A percentile compares a stretch with the other conserved stretches of the same genome.
phyloP scores from a whole-genome alignment of 495 filamentous ascomycete genomes.

The Rostrohypoxylon terebratum region DNA sequence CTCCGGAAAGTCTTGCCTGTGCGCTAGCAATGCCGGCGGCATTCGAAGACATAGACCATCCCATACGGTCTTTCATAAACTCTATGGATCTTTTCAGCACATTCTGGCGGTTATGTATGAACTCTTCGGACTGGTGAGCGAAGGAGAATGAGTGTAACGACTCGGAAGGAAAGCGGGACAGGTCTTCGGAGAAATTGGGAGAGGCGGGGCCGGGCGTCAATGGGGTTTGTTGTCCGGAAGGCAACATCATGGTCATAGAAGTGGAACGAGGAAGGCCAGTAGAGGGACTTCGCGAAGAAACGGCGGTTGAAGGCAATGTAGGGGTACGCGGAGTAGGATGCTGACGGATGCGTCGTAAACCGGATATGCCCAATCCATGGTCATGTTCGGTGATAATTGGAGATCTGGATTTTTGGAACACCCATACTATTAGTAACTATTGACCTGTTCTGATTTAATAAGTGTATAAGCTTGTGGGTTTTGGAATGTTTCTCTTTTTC shows the following conservation, averaged over 20 bases:
- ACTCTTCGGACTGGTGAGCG: constrained; percentile 92
- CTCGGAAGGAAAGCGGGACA: constrained; percentile 91
- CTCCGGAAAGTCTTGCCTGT: constrained; percentile 83
- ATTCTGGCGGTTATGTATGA: constrained; percentile 90
- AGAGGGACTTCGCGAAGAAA: constrained; percentile 71
- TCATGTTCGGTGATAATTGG: constrained; percentile 69
- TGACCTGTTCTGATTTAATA: constrained; percentile 13
- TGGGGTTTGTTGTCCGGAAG: constrained; percentile 52
- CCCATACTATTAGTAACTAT: constrained; percentile 42
- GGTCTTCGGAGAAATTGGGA: constrained; percentile 85
- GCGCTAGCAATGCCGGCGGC: constrained; percentile 76
- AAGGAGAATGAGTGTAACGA: constrained; percentile 99
- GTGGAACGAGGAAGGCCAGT: constrained; percentile 69
- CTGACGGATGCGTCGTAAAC: constrained; percentile 92
- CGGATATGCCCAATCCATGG: constrained; percentile 72
- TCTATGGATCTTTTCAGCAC: constrained; percentile 94
- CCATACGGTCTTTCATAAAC: constrained; percentile 95
- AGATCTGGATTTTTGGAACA: constrained; percentile 53
- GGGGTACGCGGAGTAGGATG: constrained; percentile 71
- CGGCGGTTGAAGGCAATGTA: constrained; percentile 68
- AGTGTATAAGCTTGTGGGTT: constrained; percentile 19
- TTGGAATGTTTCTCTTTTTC: constrained; percentile 6
- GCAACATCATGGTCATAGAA: constrained; percentile 69
- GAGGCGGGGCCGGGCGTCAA: constrained; percentile 71
- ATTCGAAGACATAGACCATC: constrained; percentile 72